A percentile compares a stretch with the other conserved stretches of the same genome.
Conservation (phyloP, 2,329 filamentous ascomycete species). For the Fusarium siculi region DNA sequence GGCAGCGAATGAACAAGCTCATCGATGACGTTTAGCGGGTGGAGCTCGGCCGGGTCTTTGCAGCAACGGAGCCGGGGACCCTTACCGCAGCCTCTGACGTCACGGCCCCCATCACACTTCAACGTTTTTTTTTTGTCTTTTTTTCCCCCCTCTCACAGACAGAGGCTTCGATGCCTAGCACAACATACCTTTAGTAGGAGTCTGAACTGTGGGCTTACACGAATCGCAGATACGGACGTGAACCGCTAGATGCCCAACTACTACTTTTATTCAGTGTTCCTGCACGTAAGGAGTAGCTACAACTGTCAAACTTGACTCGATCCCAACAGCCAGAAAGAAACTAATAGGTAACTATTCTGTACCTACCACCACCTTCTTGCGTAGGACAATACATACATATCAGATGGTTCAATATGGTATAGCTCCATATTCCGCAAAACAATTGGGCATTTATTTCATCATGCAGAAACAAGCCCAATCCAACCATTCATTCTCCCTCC, state of each 20-base stretch:
- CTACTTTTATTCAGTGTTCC: neutral
- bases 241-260: neutral
- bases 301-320: neutral
- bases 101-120: conserved; percentile 26
- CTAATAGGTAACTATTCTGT: neutral
- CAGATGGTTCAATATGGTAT: conserved; percentile 3
- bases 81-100: conserved; percentile 45
- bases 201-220: conserved; percentile 5
- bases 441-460: conserved; percentile 18
- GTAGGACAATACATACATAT: neutral
- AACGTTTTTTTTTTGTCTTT: conserved; percentile 18
- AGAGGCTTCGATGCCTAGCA: neutral
- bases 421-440: neutral
- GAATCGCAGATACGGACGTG: neutral
- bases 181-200: neutral
- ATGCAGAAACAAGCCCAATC: conserved; percentile 5
- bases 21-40: conserved; percentile 39
- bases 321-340: neutral
- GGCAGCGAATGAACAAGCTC: conserved; percentile 36
- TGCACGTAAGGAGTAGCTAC: neutral
- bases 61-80: conserved; percentile 37
- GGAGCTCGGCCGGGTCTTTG: conserved; percentile 40
- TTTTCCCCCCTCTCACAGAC: neutral
- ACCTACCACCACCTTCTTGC: neutral
- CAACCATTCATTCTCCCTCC: neutral